Evolutionary conservation across 768 basidiomycete genomes (phyloP).

Genomic region (Podaxis sp.): DNA sequence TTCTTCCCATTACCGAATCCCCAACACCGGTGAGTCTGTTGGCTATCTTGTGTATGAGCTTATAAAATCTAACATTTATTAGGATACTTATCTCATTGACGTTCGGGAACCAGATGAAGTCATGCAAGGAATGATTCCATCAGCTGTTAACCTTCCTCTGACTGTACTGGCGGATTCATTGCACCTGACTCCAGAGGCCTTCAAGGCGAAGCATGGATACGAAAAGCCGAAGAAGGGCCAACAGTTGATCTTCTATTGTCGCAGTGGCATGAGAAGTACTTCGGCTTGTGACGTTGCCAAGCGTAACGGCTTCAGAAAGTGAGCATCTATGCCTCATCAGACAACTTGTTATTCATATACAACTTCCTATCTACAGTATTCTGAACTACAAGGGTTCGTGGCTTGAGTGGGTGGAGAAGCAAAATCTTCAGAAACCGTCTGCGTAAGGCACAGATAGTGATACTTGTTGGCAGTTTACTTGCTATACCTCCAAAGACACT

Average conservation of each 20-base stretch:
- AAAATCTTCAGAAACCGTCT: slow-evolving; percentile 31
- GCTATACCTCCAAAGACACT: neutral
- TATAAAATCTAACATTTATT: slow-evolving; percentile 10
- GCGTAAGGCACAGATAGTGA: neutral
- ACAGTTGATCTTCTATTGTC: slow-evolving; percentile 87
- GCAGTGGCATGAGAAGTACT: slow-evolving; percentile 82
- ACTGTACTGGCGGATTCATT: slow-evolving; percentile 72
- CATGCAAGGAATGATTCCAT: slow-evolving; percentile 89
- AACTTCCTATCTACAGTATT: slow-evolving; percentile 35
- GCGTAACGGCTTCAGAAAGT: slow-evolving; percentile 83
- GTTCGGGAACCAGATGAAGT: slow-evolving; percentile 95
- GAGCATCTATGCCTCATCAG: slow-evolving; percentile 24
- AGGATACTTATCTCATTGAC: slow-evolving; percentile 79
- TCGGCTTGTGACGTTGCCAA: slow-evolving; percentile 82
- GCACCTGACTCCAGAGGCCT: slow-evolving; percentile 51
- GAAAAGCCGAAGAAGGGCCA: slow-evolving; percentile 69
- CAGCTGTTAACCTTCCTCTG: slow-evolving; percentile 87
- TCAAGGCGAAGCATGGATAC: slow-evolving; percentile 68
- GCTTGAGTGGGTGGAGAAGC: slow-evolving; percentile 77
- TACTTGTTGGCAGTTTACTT: neutral
- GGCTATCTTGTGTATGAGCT: neutral
- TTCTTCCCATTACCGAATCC: slow-evolving; percentile 76
- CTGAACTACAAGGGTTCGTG: slow-evolving; percentile 86
- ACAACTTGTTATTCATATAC: neutral
- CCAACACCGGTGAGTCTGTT: slow-evolving; percentile 58